Base-by-base conservation (phyloP, 2,329 filamentous ascomycete species). In the Sporothrix brunneoviolacea region DNA sequence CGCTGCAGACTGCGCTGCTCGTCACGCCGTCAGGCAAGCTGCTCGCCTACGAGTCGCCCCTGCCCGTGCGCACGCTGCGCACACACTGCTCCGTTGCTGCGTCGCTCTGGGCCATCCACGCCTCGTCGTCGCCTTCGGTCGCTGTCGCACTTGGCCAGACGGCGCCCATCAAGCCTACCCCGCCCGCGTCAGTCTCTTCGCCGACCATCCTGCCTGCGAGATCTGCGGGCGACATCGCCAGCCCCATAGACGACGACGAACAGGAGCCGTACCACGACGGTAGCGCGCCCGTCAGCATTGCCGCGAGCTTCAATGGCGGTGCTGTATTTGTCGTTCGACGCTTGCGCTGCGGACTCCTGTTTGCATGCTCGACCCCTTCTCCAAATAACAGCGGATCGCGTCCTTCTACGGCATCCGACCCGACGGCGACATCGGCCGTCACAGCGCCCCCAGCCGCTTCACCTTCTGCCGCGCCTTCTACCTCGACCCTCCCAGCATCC, bases 21-120 rank as follows among this genome's bases (percentile, higher is more conserved):
- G 76, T 78, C 41, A 80, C 79, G 3, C 70, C 75, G 1, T 75
- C 77, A 35, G 81, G 81, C 58, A 82, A 82, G 63, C 75, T 84
- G 32, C 78, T 84, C 57, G 77, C 80, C 51, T 79, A 82, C 63
- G 76, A 80, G 35, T 79, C 77, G 45, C 66, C 72, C 3, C 70
- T 78, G 39, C 69, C 79, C 43, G 77, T 81, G 57, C 68, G 74
- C 53, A 68, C 73, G 18, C 74, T 84, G 35, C 79, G 81, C 59
- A 80, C 77, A 9, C 79, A 83, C 63, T 78, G 77, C 58, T 83
- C 80, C 52, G 77, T 84, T 53, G 81, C 81, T 37, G 77, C 79
- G 52, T 80, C 76, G 6, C 73, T 84, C 18, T 81, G 80, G 70
- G 69, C 73, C 18, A 73, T 82, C 38, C 80, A 84, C 64, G 70